Conservation (phyloP, 306 rosid genomes). For the Cicer bijugum region DNA sequence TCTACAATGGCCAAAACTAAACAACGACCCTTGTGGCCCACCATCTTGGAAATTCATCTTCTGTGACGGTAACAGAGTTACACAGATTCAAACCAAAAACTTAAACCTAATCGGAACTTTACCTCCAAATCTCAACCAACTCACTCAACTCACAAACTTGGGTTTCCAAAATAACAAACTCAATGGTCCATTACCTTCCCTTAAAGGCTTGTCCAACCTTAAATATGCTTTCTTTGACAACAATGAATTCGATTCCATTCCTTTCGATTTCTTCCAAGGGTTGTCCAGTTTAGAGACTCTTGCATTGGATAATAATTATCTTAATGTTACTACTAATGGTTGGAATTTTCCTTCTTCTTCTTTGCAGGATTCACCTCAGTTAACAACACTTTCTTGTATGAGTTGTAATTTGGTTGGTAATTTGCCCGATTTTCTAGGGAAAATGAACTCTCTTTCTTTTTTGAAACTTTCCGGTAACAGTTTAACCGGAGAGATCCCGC, state of each 20-base stretch:
- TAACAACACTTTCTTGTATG: slow-evolving; percentile 68
- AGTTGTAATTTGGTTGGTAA: slow-evolving; percentile 76
- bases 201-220: slow-evolving; percentile 61
- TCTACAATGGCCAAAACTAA: slow-evolving; percentile 70
- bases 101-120: slow-evolving; percentile 71
- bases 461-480: slow-evolving; percentile 67
- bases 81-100: slow-evolving; percentile 80
- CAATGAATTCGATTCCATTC: slow-evolving; percentile 82
- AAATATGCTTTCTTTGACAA: slow-evolving; percentile 57
- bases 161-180: slow-evolving; percentile 80
- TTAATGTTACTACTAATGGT: slow-evolving; percentile 70
- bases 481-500: slow-evolving; percentile 64
- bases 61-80: slow-evolving; percentile 60
- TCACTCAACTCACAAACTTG: slow-evolving; percentile 61
- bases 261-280: slow-evolving; percentile 72
- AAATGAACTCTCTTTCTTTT: slow-evolving; percentile 61
- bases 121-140: slow-evolving; percentile 70
- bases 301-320: slow-evolving; percentile 68
- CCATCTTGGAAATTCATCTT: slow-evolving; percentile 62
- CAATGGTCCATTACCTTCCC: slow-evolving; percentile 69
- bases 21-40: slow-evolving; percentile 75
- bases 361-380: slow-evolving; percentile 55
- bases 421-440: slow-evolving; percentile 73
- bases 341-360: slow-evolving; percentile 65
- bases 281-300: slow-evolving; percentile 62